A percentile compares a stretch with the other conserved stretches of the same genome.
These are phyloP conservation scores for Citeromyces hawaiiensis DNA, from an alignment of 1,139 yeast species.

Conservation along the genomic window DNA sequence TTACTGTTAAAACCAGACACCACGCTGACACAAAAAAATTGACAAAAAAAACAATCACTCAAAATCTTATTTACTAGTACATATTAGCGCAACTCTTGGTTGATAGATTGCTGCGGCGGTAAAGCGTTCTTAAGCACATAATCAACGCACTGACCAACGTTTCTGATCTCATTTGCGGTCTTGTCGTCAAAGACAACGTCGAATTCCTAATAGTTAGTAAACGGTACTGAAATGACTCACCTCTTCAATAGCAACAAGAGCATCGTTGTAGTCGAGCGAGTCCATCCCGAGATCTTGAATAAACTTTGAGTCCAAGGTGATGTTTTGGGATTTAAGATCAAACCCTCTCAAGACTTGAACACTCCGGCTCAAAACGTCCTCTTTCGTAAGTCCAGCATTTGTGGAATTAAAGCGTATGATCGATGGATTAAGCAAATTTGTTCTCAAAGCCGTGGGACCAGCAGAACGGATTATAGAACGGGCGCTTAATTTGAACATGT, in stretches of 20 bases:
- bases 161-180: slow-evolving; percentile 45
- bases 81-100: slow-evolving; percentile 18
- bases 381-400: slow-evolving; percentile 13
- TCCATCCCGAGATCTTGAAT: slow-evolving; percentile 50
- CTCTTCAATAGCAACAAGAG: slow-evolving; percentile 52
- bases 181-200: slow-evolving; percentile 44
- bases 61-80: slow-evolving; percentile 2
- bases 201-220: slow-evolving; percentile 22
- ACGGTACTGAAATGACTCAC: too few species aligned
- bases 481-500: slow-evolving; percentile 3
- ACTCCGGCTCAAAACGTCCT: slow-evolving; percentile 18
- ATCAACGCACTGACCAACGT: slow-evolving; percentile 49
- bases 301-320: slow-evolving; percentile 31
- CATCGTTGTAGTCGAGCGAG: slow-evolving; percentile 51
- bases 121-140: slow-evolving; percentile 26
- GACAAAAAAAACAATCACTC: too few species aligned
- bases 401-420: slow-evolving; percentile 6
- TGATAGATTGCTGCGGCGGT: slow-evolving; percentile 17
- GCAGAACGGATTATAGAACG: slow-evolving; percentile 1
- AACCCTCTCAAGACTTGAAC: slow-evolving; percentile 18
- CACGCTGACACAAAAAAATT: too few species aligned
- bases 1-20: too few species aligned
- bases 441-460: background rate
- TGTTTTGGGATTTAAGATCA: slow-evolving; percentile 14
- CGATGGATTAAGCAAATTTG: slow-evolving; percentile 3